Evolutionary conservation across 495 filamentous ascomycete species (phyloP), one percentile per base, ranked within the genome.

Genomic region (Parmelia sp.): DNA sequence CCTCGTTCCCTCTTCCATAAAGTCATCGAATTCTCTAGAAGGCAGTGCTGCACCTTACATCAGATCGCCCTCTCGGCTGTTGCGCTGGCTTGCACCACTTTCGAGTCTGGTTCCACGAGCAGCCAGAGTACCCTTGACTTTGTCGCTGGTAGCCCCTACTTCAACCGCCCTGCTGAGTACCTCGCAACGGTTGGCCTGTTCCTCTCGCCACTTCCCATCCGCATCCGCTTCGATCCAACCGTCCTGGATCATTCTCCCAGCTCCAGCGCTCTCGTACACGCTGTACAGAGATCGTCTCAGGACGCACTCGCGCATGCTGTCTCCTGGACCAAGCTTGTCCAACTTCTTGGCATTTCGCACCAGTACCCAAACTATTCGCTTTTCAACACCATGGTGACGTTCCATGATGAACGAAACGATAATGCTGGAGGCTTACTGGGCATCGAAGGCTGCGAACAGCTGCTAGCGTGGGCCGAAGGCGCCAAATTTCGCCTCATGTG

Each of bases 151-250:
- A 64, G 44, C 0, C 75, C 75, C 6, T 72, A 66, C 40, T 31
- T 74, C 11, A 74, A 74, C 49, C 74, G 75, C 27, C 27, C 56
- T 14, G 63, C 66, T n/a, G 8, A 8, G 1, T 74, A 75, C 60
- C 49, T 73, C 12, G 58, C 70, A 10, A 66, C 60, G 15, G 65
- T 75, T 36, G 74, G 74, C 3, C 66, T 75, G 0, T 77, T 75
- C 59, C 70, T 77, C 7, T 71, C 75, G 51, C 72, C 71, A 1
- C 53, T 77, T 3, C 74, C 75, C 0, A 65, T 77, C 19, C 71
- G 75, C 10, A 67, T 77, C n/a, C 35, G 40, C 12, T 74, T 37
- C 14, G 10, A 15, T 33, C 55, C 29, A 45, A 10, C 29, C 21
- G 5, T 14, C 55, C 14, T 37, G n/a, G 14, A 31, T 2, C 17